Percentiles rank a stretch among this genome's conserved stretches.
phyloP scores from a whole-genome alignment of 1,284 basidiomycete genomes.

The Pseudozyma flocculosa region DNA sequence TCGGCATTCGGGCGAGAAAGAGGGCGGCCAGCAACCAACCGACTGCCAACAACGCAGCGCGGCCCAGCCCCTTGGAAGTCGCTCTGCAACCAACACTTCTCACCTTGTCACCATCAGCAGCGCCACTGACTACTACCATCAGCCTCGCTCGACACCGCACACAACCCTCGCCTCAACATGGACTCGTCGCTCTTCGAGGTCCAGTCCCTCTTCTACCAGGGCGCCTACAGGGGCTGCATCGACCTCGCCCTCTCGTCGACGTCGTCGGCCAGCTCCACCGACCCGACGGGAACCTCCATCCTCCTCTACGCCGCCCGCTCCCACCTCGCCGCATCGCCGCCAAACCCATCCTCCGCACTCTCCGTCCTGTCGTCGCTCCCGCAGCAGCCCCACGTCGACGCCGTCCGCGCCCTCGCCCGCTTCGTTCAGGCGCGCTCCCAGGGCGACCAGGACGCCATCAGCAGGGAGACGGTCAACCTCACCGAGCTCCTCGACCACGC shows the following conservation, averaged over 20 bases:
- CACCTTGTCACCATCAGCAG: too few relatives aligned
- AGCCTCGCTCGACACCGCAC: background rate
- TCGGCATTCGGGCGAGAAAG: too few relatives aligned
- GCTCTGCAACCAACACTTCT: too few relatives aligned
- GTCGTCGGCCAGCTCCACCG: slow-evolving; percentile 19
- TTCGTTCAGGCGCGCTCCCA: slow-evolving; percentile 37
- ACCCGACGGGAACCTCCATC: slow-evolving; percentile 19
- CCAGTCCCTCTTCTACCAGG: slow-evolving; percentile 55
- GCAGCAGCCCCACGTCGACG: slow-evolving; percentile 24
- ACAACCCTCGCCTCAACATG: slow-evolving; percentile 10
- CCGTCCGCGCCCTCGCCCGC: slow-evolving; percentile 42
- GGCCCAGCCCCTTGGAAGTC: too few relatives aligned
- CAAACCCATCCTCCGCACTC: slow-evolving; percentile 36
- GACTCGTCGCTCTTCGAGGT: slow-evolving; percentile 42
- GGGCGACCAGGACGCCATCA: slow-evolving; percentile 16
- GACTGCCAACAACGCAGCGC: too few relatives aligned
- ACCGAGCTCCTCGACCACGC: slow-evolving; percentile 50
- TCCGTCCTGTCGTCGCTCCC: slow-evolving; percentile 30
- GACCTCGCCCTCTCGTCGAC: slow-evolving; percentile 34
- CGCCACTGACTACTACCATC: too few relatives aligned
- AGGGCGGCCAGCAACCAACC: too few relatives aligned
- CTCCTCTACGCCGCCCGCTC: slow-evolving; percentile 53
- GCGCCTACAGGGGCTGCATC: slow-evolving; percentile 51
- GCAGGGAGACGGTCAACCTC: slow-evolving; percentile 39
- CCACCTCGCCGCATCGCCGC: slow-evolving; percentile 38